These are phyloP conservation scores for Saturnispora ahearnii DNA, from an alignment of 805 yeast species.

Conservation along the genomic window DNA sequence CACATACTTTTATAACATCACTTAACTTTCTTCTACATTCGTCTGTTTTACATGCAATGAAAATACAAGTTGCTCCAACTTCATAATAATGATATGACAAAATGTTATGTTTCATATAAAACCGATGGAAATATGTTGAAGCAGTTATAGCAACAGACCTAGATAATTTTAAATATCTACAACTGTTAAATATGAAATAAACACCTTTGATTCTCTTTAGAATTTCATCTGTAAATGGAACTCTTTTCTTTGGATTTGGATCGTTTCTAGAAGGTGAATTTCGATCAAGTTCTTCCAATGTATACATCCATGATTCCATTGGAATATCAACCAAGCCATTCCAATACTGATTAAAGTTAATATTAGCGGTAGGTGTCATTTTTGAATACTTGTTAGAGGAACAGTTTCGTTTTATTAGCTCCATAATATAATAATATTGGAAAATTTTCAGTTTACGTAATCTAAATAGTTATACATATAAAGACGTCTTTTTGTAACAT, in stretches of 20 bases:
- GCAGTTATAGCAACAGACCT: conserved; percentile 41
- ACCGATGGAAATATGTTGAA: conserved; percentile 39
- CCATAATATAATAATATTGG: background rate
- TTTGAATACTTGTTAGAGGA: background rate
- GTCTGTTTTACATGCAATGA: conserved; percentile 46
- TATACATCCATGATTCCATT: conserved; percentile 22
- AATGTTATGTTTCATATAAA: conserved; percentile 39
- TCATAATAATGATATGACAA: conserved; percentile 39
- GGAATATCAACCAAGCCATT: conserved; percentile 23
- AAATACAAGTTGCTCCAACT: conserved; percentile 40
- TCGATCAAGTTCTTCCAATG: conserved; percentile 18
- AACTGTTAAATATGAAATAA: conserved; percentile 36
- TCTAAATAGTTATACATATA: background rate
- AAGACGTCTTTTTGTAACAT: background rate
- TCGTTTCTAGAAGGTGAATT: conserved; percentile 29
- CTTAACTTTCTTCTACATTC: conserved; percentile 40
- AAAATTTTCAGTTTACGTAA: background rate
- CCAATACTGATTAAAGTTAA: conserved; percentile 18
- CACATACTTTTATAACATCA: conserved; percentile 42
- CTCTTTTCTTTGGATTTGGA: conserved; percentile 17
- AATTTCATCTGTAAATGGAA: conserved; percentile 32
- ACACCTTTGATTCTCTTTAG: conserved; percentile 39
- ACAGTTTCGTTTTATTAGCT: background rate
- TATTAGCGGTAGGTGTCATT: background rate
- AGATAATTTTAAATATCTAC: conserved; percentile 37